Conservation (phyloP, 176 grass and related monocot genomes). For the Calamus simplicifolius region DNA sequence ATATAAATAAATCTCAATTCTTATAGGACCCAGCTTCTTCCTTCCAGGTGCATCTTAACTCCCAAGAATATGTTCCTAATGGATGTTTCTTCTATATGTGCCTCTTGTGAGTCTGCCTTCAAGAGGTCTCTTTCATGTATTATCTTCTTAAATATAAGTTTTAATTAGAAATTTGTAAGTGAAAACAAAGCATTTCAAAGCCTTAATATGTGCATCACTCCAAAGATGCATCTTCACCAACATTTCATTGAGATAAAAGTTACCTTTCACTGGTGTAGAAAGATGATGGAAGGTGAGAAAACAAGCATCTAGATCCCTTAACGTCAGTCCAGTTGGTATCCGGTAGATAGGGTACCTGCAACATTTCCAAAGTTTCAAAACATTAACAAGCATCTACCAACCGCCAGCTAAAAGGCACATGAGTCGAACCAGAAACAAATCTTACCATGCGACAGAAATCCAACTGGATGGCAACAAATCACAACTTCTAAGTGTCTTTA, state of each 20-base stretch:
- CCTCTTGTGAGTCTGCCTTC: too few species aligned
- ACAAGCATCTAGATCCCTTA: slow-evolving; percentile 42
- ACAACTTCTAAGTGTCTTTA: slow-evolving; percentile 33
- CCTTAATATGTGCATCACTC: too few species aligned
- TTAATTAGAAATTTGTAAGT: too few species aligned
- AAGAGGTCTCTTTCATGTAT: too few species aligned
- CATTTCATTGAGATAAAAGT: neutral
- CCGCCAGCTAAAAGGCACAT: neutral
- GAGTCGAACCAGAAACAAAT: neutral
- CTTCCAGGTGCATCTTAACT: too few species aligned
- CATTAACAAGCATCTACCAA: neutral
- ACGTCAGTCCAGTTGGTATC: slow-evolving; percentile 41
- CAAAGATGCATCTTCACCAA: too few species aligned
- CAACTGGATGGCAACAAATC: slow-evolving; percentile 42
- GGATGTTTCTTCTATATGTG: too few species aligned
- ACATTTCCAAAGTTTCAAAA: neutral
- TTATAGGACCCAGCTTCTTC: too few species aligned
- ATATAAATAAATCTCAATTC: too few species aligned
- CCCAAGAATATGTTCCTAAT: too few species aligned
- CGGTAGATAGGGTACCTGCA: slow-evolving; percentile 59
- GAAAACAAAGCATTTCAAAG: too few species aligned
- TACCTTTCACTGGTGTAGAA: slow-evolving; percentile 19
- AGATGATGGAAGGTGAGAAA: slow-evolving; percentile 52
- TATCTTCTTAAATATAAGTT: too few species aligned
- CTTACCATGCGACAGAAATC: slow-evolving; percentile 45